Conservation (phyloP, 2,329 filamentous ascomycete species). For the Calonectria honghensis region DNA sequence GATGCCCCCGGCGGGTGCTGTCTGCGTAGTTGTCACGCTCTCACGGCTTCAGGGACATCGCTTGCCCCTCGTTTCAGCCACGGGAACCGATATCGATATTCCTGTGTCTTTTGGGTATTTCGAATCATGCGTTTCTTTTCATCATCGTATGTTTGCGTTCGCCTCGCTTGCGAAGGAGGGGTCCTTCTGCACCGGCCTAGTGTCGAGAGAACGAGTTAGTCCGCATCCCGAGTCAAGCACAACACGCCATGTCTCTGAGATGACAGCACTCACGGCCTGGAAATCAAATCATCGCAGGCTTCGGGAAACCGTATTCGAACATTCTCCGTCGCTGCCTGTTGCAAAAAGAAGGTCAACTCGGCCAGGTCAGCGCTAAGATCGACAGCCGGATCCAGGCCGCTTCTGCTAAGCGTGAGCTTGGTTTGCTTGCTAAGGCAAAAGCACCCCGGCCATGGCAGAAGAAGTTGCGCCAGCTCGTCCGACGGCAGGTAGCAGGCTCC, state of each 20-base stretch:
- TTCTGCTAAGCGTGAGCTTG: constrained; percentile 38
- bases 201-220: neutral
- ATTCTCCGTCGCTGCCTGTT: constrained; percentile 31
- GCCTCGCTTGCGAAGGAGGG: constrained; percentile 24
- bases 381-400: constrained; percentile 35
- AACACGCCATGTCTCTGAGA: constrained; percentile 1
- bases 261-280: constrained; percentile 19
- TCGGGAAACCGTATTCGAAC: constrained; percentile 33
- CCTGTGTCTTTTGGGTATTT: neutral
- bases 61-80: neutral
- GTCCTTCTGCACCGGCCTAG: constrained; percentile 19
- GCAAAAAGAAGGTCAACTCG: constrained; percentile 34
- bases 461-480: constrained; percentile 16
- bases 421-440: constrained; percentile 22
- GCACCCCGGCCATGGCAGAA: constrained; percentile 19
- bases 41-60: neutral
- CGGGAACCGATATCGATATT: neutral
- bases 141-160: neutral
- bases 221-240: neutral
- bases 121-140: constrained; percentile 1
- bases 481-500: constrained; percentile 15
- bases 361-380: constrained; percentile 29
- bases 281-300: constrained; percentile 22
- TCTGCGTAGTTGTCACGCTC: constrained; percentile 35
- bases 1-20: constrained; percentile 21